Evolutionary conservation across 1,139 yeast genomes (phyloP), one percentile per base, ranked within the genome.

Genomic region (Spathaspora sp.): DNA sequence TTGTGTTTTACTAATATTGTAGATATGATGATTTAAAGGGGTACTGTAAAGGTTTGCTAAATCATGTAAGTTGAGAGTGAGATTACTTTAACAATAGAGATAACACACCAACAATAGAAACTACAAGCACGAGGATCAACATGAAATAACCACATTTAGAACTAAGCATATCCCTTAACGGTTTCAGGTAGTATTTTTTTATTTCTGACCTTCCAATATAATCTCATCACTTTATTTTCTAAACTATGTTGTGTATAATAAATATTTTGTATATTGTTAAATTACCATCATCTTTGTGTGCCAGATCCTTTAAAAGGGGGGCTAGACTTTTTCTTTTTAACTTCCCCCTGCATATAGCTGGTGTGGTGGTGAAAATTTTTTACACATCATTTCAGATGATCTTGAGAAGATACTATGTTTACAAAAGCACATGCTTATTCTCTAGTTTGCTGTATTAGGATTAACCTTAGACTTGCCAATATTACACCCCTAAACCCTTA

Each of bases 1-100:
- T n/a, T n/a, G n/a, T n/a, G n/a, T n/a, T n/a, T n/a, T n/a, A n/a
- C n/a, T n/a, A n/a, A n/a, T n/a, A n/a, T n/a, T 33, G 31, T 29
- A 27, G 31, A 18, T 29, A 27, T 15, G 7, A 17, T 36, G 31
- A 27, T 39, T 39, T 39, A 39, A 11, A 27, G 42, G 20, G 42
- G 42, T 7, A 39, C 42, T 27, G 27, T 39, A 39, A 18, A 39
- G 42, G 16, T 17, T 24, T n/a, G 27, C 42, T 7, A 16, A 17
- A 9, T 16, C 36, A 17, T 39, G 42, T 18, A 39, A 39, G 13
- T 39, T 39, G 25, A 39, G n/a, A 11, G 26, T 39, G 27, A 25
- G 11, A 25, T 8, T 25, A 25, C 27, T n/a, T n/a, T n/a, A 25
- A 25, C 27, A 25, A 25, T 9, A 25, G 4, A 10, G 4, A 25